phyloP scores from a whole-genome alignment of 495 filamentous ascomycete genomes.

The Aspergillus bridgeri region DNA sequence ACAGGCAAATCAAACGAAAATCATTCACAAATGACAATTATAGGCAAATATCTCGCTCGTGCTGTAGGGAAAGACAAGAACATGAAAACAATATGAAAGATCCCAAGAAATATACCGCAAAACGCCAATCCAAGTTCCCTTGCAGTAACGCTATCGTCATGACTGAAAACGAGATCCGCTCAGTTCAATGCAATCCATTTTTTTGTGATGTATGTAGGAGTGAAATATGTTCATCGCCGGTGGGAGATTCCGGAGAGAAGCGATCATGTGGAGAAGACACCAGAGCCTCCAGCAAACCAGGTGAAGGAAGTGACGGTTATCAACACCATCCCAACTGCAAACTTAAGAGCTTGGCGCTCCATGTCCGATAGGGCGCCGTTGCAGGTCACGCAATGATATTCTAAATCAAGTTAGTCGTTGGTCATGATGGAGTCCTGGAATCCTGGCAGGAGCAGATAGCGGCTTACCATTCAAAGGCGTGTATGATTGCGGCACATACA shows the following conservation, averaged over 20 bases:
- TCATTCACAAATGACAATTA: neutral
- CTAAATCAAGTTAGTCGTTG: constrained; percentile 27
- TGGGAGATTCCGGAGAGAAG: neutral
- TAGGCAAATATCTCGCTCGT: neutral
- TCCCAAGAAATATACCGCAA: neutral
- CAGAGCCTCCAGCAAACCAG: constrained; percentile 77
- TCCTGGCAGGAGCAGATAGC: neutral
- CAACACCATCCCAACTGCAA: constrained; percentile 68
- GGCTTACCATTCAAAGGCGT: constrained; percentile 57
- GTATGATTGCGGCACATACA: constrained; percentile 73
- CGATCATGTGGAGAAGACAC: constrained; percentile 44
- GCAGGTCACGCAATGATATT: constrained; percentile 66
- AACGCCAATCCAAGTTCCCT: constrained; percentile 6
- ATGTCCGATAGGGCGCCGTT: constrained; percentile 61
- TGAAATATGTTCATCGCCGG: neutral
- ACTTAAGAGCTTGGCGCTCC: constrained; percentile 65
- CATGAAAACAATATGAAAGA: neutral
- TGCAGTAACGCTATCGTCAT: constrained; percentile 14
- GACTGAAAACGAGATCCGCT: constrained; percentile 14
- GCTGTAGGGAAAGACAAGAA: neutral
- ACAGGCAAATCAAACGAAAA: neutral
- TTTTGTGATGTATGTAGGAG: neutral
- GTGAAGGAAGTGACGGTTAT: constrained; percentile 81
- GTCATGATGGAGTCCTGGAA: constrained; percentile 3
- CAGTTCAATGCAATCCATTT: constrained; percentile 16